A percentile compares a stretch with the other conserved stretches of the same genome.
These are phyloP conservation scores for Centaurea solstitialis DNA, from an alignment of 129 eudicot species.

Conservation along the genomic window DNA sequence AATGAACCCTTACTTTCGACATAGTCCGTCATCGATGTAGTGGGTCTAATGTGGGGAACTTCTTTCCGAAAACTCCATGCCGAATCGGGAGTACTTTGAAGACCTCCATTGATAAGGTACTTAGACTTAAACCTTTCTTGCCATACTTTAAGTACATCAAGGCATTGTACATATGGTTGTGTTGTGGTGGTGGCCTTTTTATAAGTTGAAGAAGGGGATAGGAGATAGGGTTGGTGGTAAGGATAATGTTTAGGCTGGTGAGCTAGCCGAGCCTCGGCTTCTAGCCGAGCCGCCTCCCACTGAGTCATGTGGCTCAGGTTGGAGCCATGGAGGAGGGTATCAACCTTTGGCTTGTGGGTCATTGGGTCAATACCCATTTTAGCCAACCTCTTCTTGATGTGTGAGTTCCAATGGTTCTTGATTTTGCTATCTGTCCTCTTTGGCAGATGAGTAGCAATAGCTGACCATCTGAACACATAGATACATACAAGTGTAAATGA, in stretches of 20 bases:
- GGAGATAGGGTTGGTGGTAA: constrained; percentile 3
- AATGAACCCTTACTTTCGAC: background rate
- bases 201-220: background rate
- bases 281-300: constrained; percentile 69
- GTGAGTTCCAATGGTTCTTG: constrained; percentile 59
- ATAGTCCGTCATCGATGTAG: background rate
- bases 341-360: constrained; percentile 57
- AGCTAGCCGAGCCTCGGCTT: constrained; percentile 68
- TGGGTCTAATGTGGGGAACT: background rate
- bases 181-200: background rate
- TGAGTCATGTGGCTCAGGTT: constrained; percentile 76
- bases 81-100: constrained; percentile 29
- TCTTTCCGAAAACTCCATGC: background rate
- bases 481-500: too few relatives aligned
- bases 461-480: constrained; percentile 49
- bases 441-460: constrained; percentile 62
- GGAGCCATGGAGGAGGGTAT: constrained; percentile 34
- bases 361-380: constrained; percentile 69
- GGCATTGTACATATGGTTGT: constrained; percentile 28
- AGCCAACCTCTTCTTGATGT: constrained; percentile 56
- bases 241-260: constrained; percentile 28
- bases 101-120: constrained; percentile 4
- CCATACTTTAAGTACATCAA: constrained; percentile 57
- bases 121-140: constrained; percentile 31
- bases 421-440: constrained; percentile 67